Base-by-base conservation (phyloP, 78 protist species). In the Guillardia theta region DNA sequence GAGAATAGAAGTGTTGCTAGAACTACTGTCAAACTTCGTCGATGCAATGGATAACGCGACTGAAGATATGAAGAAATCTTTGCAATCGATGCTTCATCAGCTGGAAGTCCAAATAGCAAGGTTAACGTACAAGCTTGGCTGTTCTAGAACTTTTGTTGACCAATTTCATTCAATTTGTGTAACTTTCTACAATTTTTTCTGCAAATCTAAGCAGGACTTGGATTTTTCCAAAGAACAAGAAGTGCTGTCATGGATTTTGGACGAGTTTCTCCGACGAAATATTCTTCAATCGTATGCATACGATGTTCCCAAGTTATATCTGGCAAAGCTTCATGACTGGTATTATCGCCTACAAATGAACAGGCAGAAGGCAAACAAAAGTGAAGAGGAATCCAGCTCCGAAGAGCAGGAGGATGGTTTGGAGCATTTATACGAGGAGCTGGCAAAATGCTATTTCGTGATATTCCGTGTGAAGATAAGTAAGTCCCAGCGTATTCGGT, bases 61-160 rank as follows among this genome's bases (percentile, higher is more conserved):
- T n/a, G n/a, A n/a, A n/a, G n/a, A n/a, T n/a, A n/a, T n/a, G n/a
- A n/a, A n/a, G n/a, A n/a, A n/a, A n/a, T n/a, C n/a, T n/a, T n/a
- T n/a, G n/a, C n/a, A n/a, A n/a, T n/a, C n/a, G n/a, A 70, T 70
- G 83, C 83, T 70, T 36, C 83, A 70, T 18, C 83, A 70, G 83
- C 83, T 70, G n/a, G 83, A 70, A 43, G 27, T 70, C n/a, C 83
- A 70, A 43, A 36, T 70, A 12, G 83, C 83, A 43, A 36, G 83
- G 46, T 24, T 70, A 22, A 22, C 22, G 27, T 70, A 43, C 83
- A 12, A 24, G 36, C 83, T 70, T 4, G 83, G 62, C 62, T 53
- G 62, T 53, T 18, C n/a, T n/a, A n/a, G n/a, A n/a, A n/a, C n/a
- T n/a, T n/a, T n/a, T n/a, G n/a, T n/a, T n/a, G n/a, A n/a, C n/a